A percentile compares a stretch with the other conserved stretches of the same genome.
Conservation (phyloP, 306 rosid genomes). For the Fragaria vesca region DNA sequence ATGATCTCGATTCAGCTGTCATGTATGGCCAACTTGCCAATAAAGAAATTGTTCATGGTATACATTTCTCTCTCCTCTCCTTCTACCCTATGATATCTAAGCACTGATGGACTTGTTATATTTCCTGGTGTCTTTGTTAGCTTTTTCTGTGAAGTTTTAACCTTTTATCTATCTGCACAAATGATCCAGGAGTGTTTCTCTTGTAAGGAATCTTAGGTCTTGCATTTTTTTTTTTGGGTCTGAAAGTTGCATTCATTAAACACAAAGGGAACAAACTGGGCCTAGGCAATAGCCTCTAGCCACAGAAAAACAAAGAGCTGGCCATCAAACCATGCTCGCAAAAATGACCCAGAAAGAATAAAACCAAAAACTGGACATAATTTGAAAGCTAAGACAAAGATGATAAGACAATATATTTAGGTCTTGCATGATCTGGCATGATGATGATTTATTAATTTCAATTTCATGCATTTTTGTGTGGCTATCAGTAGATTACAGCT, state of each 20-base stretch:
- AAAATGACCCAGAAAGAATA: too few relatives aligned
- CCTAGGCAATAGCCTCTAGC: too few relatives aligned
- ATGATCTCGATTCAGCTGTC: conserved; percentile 55
- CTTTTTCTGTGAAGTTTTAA: not conserved
- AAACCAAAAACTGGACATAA: too few relatives aligned
- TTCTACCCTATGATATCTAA: not conserved
- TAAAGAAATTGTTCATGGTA: conserved; percentile 49
- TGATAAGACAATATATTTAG: too few relatives aligned
- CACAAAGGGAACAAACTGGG: too few relatives aligned
- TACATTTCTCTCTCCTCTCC: conserved; percentile 22
- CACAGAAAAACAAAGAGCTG: too few relatives aligned
- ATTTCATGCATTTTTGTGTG: not conserved
- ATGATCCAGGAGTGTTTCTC: not conserved
- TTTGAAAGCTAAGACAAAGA: too few relatives aligned
- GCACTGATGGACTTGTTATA: not conserved
- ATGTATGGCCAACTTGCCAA: conserved; percentile 58
- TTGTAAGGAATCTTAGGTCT: not conserved
- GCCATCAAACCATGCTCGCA: too few relatives aligned
- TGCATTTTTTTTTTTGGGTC: too few relatives aligned
- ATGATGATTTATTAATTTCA: not conserved
- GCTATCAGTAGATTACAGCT: not conserved
- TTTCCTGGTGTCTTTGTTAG: not conserved
- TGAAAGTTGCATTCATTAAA: too few relatives aligned
- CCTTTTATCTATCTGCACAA: not conserved
- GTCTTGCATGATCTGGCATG: not conserved